Base-by-base conservation (phyloP, 768 basidiomycete species). In the Termitomyces sp. region DNA sequence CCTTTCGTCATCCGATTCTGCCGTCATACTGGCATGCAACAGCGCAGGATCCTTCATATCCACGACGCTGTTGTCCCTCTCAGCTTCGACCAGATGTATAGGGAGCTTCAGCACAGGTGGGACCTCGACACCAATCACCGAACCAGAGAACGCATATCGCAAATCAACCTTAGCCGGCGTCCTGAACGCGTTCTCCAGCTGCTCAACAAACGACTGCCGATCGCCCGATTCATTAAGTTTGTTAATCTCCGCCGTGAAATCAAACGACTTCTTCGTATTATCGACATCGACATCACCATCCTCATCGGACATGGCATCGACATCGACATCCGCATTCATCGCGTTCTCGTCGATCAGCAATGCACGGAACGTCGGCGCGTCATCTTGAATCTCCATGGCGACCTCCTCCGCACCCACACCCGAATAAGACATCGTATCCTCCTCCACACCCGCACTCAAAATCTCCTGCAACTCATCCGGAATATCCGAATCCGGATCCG, bases 221-320 rank as follows among this genome's bases (percentile, higher is more conserved):
- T 89, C 29, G 20, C 33, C 42, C 33, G 83, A 85, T 60, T 88
- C 84, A 50, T 86, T 85, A 46, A 92, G 74, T 61, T 73, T 83
- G 67, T 78, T 71, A 50, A 92, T 68, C 66, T 91, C 91, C 36
- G 85, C 88, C 0, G 91, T 93, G 63, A 92, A 93, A 63, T 93
- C 90, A 56, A 92, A 93, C 1, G 85, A 88, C 61, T 80, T 86
- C 71, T 85, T 89, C 0, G 89, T 91, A 58, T 86, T 82, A 59
- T 88, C 83, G 51, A 85, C 84, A 13, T n/a, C n/a, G n/a, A n/a
- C n/a, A n/a, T n/a, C n/a, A n/a, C n/a, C n/a, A n/a, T 82, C 84
- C 39, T 51, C 50, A 16, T 51, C 50, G 16, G 73, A 71, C 39
- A 44, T 39, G 4, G 41, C 54, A 35, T 64, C 51, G 2, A 57